A percentile compares a stretch with the other conserved stretches of the same genome.
Conservation (phyloP, 1,284 basidiomycete genomes). For the Cryptococcus sp. region DNA sequence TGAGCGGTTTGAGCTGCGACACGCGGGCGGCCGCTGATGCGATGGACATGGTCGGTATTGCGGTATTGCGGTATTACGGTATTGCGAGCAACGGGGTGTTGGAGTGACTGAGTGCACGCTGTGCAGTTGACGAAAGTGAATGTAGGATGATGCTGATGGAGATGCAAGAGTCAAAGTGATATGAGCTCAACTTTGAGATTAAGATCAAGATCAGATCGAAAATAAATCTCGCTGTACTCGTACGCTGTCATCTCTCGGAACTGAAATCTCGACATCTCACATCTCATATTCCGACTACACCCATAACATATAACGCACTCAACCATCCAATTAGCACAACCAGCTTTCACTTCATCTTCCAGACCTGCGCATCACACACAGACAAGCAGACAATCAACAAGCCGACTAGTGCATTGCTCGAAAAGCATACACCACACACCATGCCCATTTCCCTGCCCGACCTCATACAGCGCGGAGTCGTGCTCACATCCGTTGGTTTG, state of each 20-base stretch:
- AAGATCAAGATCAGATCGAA: too few species aligned
- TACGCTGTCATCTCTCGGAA: too few species aligned
- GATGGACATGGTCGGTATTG: neutral
- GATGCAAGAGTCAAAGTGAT: neutral
- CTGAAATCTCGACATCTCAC: too few species aligned
- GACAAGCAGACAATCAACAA: neutral
- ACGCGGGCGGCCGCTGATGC: slow-evolving; percentile 10
- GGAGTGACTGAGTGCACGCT: neutral
- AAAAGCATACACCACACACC: slow-evolving; percentile 1
- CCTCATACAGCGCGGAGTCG: slow-evolving; percentile 25
- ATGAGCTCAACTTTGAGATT: neutral
- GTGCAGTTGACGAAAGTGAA: neutral
- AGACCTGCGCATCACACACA: too few species aligned
- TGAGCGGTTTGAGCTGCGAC: slow-evolving; percentile 9
- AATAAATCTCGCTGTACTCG: too few species aligned
- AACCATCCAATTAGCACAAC: too few species aligned
- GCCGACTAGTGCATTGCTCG: neutral
- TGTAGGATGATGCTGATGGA: neutral
- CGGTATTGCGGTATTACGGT: neutral
- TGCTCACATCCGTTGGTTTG: slow-evolving; percentile 26
- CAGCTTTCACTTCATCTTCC: too few species aligned
- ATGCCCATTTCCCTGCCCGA: slow-evolving; percentile 31
- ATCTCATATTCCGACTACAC: too few species aligned
- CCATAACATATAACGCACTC: too few species aligned
- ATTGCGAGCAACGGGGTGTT: neutral